Percentiles rank a stretch among this genome's conserved stretches.
Evolutionary conservation across 1,139 yeast genomes (phyloP).

Genomic region (Sugiyamaella pinicola): DNA sequence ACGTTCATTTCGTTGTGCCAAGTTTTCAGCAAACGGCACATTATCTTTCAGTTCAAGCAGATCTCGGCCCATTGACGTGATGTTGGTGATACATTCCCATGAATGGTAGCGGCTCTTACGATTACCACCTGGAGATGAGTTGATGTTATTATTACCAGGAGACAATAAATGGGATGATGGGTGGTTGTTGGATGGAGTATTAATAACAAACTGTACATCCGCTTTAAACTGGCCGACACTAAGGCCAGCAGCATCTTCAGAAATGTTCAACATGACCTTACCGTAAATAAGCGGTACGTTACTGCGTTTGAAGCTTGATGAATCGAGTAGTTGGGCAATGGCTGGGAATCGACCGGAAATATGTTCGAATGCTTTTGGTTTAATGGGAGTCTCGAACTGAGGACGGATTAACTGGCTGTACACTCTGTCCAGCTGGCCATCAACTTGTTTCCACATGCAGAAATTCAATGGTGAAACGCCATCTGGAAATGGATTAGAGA

Average conservation of each 20-base stretch:
- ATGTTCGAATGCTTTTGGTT: constrained; percentile 35
- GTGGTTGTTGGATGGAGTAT: constrained; percentile 4
- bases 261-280: constrained; percentile 37
- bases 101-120: constrained; percentile 25
- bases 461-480: constrained; percentile 32
- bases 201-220: constrained; percentile 35
- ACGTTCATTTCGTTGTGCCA: constrained; percentile 39
- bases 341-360: constrained; percentile 39
- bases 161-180: constrained; percentile 18
- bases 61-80: constrained; percentile 40
- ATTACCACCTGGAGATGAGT: constrained; percentile 18
- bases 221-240: constrained; percentile 31
- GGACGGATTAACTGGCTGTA: constrained; percentile 43
- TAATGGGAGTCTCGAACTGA: constrained; percentile 42
- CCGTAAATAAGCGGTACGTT: constrained; percentile 39
- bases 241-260: constrained; percentile 24
- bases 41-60: constrained; percentile 38
- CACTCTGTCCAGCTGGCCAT: constrained; percentile 23
- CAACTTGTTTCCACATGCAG: constrained; percentile 34
- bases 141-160: constrained; percentile 14
- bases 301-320: constrained; percentile 16
- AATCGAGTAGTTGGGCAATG: constrained; percentile 33
- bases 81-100: constrained; percentile 41
- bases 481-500: constrained; percentile 21
- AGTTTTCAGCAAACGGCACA: constrained; percentile 35